Percentiles rank a stretch among this genome's conserved stretches.
phyloP scores from a whole-genome alignment of 2,329 filamentous ascomycete species.

The Calonectria fujianensis region DNA sequence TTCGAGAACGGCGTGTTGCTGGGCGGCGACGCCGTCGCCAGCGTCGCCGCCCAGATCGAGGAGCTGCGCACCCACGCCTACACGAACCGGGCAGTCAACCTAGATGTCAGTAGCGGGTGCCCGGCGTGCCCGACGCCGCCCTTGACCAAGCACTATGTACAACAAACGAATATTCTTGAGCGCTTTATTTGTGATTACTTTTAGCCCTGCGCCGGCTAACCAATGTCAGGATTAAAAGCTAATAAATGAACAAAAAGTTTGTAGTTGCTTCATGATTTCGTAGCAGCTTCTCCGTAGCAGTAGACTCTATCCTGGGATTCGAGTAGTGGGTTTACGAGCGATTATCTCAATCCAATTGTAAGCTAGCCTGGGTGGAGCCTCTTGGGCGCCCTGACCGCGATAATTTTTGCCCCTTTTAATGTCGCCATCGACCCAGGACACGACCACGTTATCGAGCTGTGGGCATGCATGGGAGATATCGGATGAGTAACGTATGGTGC shows the following conservation, averaged over 20 bases:
- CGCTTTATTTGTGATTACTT: slow-evolving; percentile 1
- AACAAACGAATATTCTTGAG: not conserved
- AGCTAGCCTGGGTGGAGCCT: not conserved
- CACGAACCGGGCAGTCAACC: not conserved
- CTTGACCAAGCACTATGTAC: not conserved
- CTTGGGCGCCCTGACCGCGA: not conserved
- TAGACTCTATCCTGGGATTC: not conserved
- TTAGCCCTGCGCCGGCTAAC: not conserved
- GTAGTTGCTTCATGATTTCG: not conserved
- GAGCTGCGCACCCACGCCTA: not conserved
- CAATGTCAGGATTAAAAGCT: not conserved
- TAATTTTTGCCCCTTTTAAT: not conserved
- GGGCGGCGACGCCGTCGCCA: not conserved
- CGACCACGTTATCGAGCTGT: too few relatives aligned
- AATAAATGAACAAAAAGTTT: not conserved
- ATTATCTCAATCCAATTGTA: not conserved
- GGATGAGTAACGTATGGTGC: not conserved
- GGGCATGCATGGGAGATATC: not conserved
- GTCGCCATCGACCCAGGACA: not conserved
- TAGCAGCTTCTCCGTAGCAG: not conserved
- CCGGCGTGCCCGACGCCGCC: not conserved
- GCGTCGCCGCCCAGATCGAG: slow-evolving; percentile 9
- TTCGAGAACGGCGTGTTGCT: slow-evolving; percentile 21
- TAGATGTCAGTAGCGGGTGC: not conserved
- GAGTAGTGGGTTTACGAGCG: not conserved